These are phyloP conservation scores for Esteya vermicola DNA, from an alignment of 2,329 filamentous ascomycete species.

Conservation along the genomic window DNA sequence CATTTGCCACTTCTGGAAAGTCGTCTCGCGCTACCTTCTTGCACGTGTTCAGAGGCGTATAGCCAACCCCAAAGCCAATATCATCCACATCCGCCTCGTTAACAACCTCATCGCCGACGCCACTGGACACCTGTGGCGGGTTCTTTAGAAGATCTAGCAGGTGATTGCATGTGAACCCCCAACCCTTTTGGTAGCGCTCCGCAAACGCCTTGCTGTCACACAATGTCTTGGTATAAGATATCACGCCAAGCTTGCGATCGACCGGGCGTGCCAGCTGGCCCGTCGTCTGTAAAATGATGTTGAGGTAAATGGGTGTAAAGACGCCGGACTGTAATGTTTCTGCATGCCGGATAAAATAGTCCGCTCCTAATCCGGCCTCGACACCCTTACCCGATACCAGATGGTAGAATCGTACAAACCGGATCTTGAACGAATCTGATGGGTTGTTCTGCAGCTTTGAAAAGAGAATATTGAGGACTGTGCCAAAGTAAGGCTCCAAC, in stretches of 20 bases:
- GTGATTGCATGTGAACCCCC: slow-evolving; percentile 81
- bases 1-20: slow-evolving; percentile 71
- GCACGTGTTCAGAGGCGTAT: slow-evolving; percentile 86
- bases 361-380: slow-evolving; percentile 72
- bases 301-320: slow-evolving; percentile 75
- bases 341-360: slow-evolving; percentile 80
- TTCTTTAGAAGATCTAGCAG: slow-evolving; percentile 81
- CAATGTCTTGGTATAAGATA: slow-evolving; percentile 85
- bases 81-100: slow-evolving; percentile 88
- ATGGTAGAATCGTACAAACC: slow-evolving; percentile 91
- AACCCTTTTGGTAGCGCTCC: slow-evolving; percentile 71
- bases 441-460: slow-evolving; percentile 54
- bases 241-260: slow-evolving; percentile 85
- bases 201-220: slow-evolving; percentile 77
- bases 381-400: slow-evolving; percentile 62
- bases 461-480: slow-evolving; percentile 71
- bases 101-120: slow-evolving; percentile 60
- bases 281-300: slow-evolving; percentile 75
- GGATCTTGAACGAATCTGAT: slow-evolving; percentile 68
- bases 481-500: slow-evolving; percentile 63
- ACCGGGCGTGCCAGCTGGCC: slow-evolving; percentile 75
- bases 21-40: slow-evolving; percentile 61
- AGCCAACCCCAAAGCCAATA: slow-evolving; percentile 85
- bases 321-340: slow-evolving; percentile 67
- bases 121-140: slow-evolving; percentile 53